Conservation (phyloP, 371 early-diverging fungal species). For the Chytridiales sp. region DNA sequence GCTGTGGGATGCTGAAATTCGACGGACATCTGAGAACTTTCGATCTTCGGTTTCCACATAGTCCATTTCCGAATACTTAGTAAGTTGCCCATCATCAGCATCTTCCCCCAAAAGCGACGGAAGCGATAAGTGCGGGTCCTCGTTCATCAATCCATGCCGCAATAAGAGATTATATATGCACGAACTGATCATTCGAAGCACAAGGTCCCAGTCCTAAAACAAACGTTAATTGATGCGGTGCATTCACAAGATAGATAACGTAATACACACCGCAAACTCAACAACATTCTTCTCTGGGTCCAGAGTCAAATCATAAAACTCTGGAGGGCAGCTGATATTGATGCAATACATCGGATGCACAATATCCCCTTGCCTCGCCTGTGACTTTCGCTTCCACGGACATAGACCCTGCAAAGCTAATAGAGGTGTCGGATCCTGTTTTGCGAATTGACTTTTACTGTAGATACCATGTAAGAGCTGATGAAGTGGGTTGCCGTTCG, state of each 20-base stretch:
- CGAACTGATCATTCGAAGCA: slow-evolving; percentile 6
- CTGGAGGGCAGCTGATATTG: slow-evolving; percentile 42
- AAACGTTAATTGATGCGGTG: neutral
- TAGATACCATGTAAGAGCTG: slow-evolving; percentile 45
- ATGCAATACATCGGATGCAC: slow-evolving; percentile 58
- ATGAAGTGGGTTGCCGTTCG: slow-evolving; percentile 39
- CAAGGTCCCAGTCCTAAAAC: slow-evolving; percentile 25
- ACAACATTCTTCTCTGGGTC: slow-evolving; percentile 50
- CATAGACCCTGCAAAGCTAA: neutral
- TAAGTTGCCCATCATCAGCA: too few species aligned
- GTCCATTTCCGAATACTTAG: too few species aligned
- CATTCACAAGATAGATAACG: neutral
- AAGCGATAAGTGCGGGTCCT: slow-evolving; percentile 4
- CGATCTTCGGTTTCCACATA: too few species aligned
- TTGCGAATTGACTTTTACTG: slow-evolving; percentile 37
- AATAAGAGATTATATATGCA: slow-evolving; percentile 15
- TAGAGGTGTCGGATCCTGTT: slow-evolving; percentile 13
- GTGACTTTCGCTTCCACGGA: neutral
- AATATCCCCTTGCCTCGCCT: slow-evolving; percentile 17
- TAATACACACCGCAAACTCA: slow-evolving; percentile 42
- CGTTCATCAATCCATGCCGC: slow-evolving; percentile 12
- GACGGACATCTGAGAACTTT: too few species aligned
- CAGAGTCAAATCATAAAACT: slow-evolving; percentile 48
- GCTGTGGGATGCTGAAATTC: too few species aligned
- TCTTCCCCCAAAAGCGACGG: too few species aligned